Conservation (phyloP, 129 eudicot genomes). For the Heracleum sosnowskyi region DNA sequence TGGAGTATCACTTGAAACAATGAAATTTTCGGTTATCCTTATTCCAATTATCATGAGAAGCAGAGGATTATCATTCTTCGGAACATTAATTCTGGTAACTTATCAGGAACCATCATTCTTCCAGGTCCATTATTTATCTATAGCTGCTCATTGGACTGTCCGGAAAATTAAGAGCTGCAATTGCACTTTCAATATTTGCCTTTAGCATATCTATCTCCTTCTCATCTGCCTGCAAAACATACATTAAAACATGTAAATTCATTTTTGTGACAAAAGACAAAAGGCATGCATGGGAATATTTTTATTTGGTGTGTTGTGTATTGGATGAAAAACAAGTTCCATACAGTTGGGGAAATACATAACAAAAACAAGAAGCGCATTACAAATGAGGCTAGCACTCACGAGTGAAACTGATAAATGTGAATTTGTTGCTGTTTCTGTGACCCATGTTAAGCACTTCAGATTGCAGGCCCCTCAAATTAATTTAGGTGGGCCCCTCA, state of each 20-base stretch:
- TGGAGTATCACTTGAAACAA: no score
- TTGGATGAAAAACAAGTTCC: neutral
- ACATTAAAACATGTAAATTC: no score
- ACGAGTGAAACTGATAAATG: neutral
- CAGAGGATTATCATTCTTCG: neutral
- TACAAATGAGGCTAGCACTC: neutral
- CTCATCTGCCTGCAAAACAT: conserved; percentile 27
- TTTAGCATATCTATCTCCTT: conserved; percentile 23
- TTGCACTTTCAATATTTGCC: conserved; percentile 43
- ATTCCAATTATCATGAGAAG: neutral
- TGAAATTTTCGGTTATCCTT: no score
- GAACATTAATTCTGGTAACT: no score
- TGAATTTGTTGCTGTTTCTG: neutral
- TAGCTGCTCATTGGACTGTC: conserved; percentile 29
- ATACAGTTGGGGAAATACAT: neutral
- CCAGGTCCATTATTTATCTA: neutral
- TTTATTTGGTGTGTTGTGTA: no score
- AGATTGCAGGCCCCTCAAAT: neutral
- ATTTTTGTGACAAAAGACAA: no score
- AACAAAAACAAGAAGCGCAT: neutral
- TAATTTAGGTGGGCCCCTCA: no score
- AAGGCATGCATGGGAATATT: no score
- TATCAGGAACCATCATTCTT: no score
- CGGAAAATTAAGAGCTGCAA: conserved; percentile 31
- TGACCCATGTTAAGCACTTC: neutral